These are phyloP conservation scores for Globisporangium parvum DNA, from an alignment of 352 stramenopile genomes.

Conservation along the genomic window DNA sequence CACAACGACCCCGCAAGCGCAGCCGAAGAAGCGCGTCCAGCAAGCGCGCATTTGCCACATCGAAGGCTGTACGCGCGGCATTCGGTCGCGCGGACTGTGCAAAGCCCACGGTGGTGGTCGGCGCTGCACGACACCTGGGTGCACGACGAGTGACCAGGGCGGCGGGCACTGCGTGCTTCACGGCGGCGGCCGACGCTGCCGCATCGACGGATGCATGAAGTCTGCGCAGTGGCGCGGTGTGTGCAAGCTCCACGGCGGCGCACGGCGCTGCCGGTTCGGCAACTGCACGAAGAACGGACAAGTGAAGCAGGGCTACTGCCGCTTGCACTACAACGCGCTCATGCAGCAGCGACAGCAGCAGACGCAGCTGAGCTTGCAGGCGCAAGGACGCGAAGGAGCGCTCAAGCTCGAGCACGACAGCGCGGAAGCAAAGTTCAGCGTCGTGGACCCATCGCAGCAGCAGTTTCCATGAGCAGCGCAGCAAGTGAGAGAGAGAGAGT, in stretches of 20 bases:
- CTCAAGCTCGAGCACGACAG: background rate
- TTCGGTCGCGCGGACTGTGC: conserved; percentile 54
- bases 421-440: no score
- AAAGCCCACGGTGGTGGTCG: conserved; percentile 57
- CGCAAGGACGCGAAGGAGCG: background rate
- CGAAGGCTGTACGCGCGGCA: conserved; percentile 67
- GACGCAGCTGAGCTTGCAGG: background rate
- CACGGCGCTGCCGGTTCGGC: conserved; percentile 61
- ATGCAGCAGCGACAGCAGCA: conserved; percentile 30
- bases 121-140: conserved; percentile 69
- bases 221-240: conserved; percentile 73
- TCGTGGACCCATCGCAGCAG: no score
- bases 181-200: conserved; percentile 72
- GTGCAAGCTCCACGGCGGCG: conserved; percentile 84
- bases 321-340: conserved; percentile 61
- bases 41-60: conserved; percentile 66
- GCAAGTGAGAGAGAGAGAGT: no score
- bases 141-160: conserved; percentile 80
- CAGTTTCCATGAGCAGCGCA: background rate
- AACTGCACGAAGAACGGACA: conserved; percentile 83
- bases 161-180: conserved; percentile 82
- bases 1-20: background rate
- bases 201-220: conserved; percentile 71
- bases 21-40: conserved; percentile 48
- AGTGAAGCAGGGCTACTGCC: conserved; percentile 76